Conservation (phyloP, 2,329 filamentous ascomycete species). For the Grosmannia serpens region DNA sequence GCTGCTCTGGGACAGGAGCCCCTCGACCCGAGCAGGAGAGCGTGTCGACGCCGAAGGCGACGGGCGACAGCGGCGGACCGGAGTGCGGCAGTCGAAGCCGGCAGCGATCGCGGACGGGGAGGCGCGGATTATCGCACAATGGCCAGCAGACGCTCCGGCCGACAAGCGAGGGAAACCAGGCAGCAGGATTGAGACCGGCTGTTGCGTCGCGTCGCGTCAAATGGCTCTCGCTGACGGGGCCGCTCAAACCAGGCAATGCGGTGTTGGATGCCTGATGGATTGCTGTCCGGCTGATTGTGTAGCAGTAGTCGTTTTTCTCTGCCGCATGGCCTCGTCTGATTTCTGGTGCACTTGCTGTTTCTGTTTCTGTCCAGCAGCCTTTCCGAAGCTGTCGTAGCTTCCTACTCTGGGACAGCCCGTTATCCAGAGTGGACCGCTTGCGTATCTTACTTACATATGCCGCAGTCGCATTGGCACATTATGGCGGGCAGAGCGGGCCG, state of each 20-base stretch:
- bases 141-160: not conserved
- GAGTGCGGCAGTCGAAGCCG: not conserved
- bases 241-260: not conserved
- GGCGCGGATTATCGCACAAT: not conserved
- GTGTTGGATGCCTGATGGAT: not conserved
- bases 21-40: not conserved
- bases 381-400: constrained; percentile 10
- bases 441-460: not conserved
- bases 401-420: not conserved
- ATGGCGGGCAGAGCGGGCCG: not conserved
- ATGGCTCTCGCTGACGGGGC: not conserved
- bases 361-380: not conserved
- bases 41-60: not conserved
- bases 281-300: not conserved
- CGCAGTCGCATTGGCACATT: not conserved
- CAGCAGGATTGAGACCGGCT: not conserved
- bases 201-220: not conserved
- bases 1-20: not conserved
- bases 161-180: not conserved
- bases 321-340: not conserved
- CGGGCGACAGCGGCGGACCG: not conserved
- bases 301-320: not conserved
- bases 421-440: not conserved
- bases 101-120: not conserved
- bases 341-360: not conserved